Evolutionary conservation across 805 yeast genomes (phyloP).

Genomic region (Saccharomycopsis sp.): DNA sequence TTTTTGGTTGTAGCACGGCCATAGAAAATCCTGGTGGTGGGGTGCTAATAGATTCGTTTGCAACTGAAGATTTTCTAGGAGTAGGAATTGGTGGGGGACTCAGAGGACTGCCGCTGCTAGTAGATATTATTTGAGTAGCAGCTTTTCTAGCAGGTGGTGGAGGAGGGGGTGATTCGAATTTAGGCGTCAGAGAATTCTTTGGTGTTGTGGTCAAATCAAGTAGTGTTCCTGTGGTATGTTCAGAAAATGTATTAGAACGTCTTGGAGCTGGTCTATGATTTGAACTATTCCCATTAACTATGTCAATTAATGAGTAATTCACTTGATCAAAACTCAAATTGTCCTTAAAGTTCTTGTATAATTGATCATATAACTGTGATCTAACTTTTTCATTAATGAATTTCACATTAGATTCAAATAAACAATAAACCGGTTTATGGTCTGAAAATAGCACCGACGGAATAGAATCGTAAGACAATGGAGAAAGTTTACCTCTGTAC

Average conservation of each 20-base stretch:
- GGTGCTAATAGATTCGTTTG: background rate
- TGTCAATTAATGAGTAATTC: constrained; percentile 23
- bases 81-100: constrained; percentile 19
- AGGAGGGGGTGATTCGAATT: constrained; percentile 21
- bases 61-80: constrained; percentile 12
- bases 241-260: constrained; percentile 4
- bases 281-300: constrained; percentile 23
- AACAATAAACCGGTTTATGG: constrained; percentile 88
- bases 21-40: constrained; percentile 20
- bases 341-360: constrained; percentile 52
- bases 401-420: constrained; percentile 58
- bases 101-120: constrained; percentile 2
- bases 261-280: constrained; percentile 14
- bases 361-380: constrained; percentile 44
- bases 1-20: constrained; percentile 15
- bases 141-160: background rate
- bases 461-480: constrained; percentile 56
- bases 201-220: constrained; percentile 32
- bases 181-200: constrained; percentile 29
- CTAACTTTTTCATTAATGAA: constrained; percentile 61
- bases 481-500: constrained; percentile 42
- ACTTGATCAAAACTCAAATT: constrained; percentile 26
- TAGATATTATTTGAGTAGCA: background rate
- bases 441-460: constrained; percentile 63
- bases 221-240: constrained; percentile 26